Base-by-base conservation (phyloP, 1,284 basidiomycete genomes). In the Pseudozyma tsukubaensis region DNA sequence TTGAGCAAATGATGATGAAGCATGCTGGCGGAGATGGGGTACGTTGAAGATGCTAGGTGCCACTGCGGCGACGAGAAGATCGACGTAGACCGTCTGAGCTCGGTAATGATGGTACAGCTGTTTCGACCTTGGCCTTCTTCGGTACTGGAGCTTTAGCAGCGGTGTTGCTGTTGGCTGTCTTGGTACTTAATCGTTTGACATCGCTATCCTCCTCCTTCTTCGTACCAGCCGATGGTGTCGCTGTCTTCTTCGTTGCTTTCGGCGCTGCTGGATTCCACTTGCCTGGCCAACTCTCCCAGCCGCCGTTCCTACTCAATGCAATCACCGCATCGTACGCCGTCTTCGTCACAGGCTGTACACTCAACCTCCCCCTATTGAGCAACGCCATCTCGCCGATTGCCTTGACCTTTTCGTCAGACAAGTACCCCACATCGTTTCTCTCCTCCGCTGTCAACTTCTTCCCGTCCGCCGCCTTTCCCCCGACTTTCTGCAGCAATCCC, bases 301-400 rank as follows among this genome's bases (percentile, higher is more conserved):
- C 87, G 0, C 94, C 95, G 34, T 87, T 88, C 52, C 89, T 87
- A 0, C 93, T 92, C 52, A 98, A 85, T 49, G 86, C 77, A 11
- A 87, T 83, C 16, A 97, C 88, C 1, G 89, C 89, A 19, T 88
- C 87, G 88, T 91, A 98, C 0, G 93, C 91, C 11, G 85, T 86
- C 61, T 88, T 85, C 32, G 88, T 86, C 1, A 96, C 94, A 3
- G 90, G 89, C 85, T 97, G 80, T 44, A 94, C 91, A 84, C 94
- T 96, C 52, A 98, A 87, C 52, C 96, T 87, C 1, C 94, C 94
- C 9, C 92, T 89, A 19, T 89, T 91, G 16, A 97, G 88, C 24
- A 98, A 87, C 47, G 91, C 89, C 93, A 96, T 97, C 6, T 79
- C 89, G 89, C 83, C 76, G 34, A 89, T 85, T 19, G 86, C 86